Evolutionary conservation across 257 asterid species (phyloP), one percentile per base, ranked within the genome.

Genomic region (Gentiana dahurica): DNA sequence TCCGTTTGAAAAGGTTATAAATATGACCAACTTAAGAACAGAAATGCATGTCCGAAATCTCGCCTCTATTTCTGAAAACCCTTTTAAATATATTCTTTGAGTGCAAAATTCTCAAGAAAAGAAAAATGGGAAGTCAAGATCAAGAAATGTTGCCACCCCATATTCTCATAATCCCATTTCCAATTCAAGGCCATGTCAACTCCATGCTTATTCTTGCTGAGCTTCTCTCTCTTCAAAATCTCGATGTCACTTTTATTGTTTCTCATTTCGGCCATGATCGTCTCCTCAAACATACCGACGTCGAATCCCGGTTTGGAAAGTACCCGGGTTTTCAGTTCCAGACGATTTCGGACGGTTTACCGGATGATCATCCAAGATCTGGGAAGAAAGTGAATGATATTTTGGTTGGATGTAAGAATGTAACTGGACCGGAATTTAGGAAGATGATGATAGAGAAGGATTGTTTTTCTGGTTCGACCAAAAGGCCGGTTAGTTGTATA

Each of bases 121-220:
- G 24, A 15, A 15, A 15, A 15, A 39, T 39, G 45, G 45, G 45
- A 1, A 39, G 45, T 8, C 45, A 39, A 39, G 45, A 39, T 15
- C 24, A 15, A 39, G 45, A 5, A 39, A 39, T 39, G 45, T 8
- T 39, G 4, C 54, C 68, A 39, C 53, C 73, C 49, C 77, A 63
- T 12, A 63, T 66, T 6, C 54, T 71, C 2, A 48, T 71, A 12
- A 68, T 73, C 41, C 74, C 72, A 24, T 68, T 73, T 2, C 72
- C 72, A 24, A 74, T 58, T 6, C 74, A 68, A 13, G 65, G 78
- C 10, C 74, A 73, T 61, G 66, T 73, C 3, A 68, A 73, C 46
- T 71, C 58, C 8, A 73, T 73, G 74, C 62, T 73, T 34, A 73
- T 61, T 12, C 53, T 73, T 12, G 78, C 69, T 9, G 74, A 73